phyloP scores from a whole-genome alignment of 371 early-diverging fungal species.

The Mucor indicus region DNA sequence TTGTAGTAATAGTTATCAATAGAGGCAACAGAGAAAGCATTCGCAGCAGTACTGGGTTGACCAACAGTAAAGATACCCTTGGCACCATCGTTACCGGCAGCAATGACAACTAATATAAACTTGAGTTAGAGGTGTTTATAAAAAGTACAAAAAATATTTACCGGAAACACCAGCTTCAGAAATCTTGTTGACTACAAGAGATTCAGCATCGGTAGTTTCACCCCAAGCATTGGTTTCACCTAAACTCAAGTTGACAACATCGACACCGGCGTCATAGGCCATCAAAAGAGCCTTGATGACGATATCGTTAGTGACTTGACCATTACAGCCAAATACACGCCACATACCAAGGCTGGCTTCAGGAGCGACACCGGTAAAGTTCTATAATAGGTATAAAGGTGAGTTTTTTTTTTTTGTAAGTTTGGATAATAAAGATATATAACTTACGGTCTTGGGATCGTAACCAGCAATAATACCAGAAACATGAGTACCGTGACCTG shows the following conservation, averaged over 20 bases:
- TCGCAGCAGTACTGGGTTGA: constrained; percentile 48
- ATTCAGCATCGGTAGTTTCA: constrained; percentile 26
- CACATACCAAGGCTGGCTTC: constrained; percentile 54
- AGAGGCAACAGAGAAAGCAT: constrained; percentile 61
- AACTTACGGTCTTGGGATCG: constrained; percentile 34
- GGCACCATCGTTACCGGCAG: constrained; percentile 59
- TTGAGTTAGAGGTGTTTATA: background rate
- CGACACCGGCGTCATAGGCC: constrained; percentile 55
- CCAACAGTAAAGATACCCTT: constrained; percentile 47
- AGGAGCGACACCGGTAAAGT: constrained; percentile 66
- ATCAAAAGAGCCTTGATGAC: constrained; percentile 59
- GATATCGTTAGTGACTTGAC: constrained; percentile 50
- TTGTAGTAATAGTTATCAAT: constrained; percentile 40
- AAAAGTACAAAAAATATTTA: too few species aligned
- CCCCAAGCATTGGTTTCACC: constrained; percentile 61
- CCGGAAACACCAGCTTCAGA: constrained; percentile 22
- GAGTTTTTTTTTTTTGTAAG: too few species aligned
- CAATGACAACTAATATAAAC: constrained; percentile 42
- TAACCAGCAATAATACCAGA: constrained; percentile 66
- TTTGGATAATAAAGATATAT: too few species aligned
- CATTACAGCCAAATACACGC: constrained; percentile 68
- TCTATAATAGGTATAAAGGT: too few species aligned
- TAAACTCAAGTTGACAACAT: constrained; percentile 67
- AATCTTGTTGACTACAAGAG: constrained; percentile 23
- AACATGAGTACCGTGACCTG: constrained; percentile 65